Percentiles rank a stretch among this genome's conserved stretches.
Conservation (phyloP, 208 protist genomes). For the Leishmania gerbilli region DNA sequence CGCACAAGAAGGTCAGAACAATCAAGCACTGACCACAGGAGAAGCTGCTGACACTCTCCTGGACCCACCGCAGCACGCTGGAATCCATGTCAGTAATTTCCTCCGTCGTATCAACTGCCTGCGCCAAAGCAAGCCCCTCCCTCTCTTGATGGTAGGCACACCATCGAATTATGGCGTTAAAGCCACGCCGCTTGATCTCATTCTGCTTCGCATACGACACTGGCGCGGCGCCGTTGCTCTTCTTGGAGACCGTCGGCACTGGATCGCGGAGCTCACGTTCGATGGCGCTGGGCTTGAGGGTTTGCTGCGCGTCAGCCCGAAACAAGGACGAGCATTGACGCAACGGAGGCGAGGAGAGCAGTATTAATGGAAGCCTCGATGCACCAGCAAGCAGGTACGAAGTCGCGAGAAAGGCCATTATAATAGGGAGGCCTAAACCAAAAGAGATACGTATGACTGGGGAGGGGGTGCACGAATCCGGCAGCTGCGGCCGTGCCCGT, state of each 20-base stretch:
- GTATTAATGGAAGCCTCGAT: conserved; percentile 25
- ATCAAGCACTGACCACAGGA: conserved; percentile 80
- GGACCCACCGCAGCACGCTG: conserved; percentile 63
- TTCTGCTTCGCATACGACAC: conserved; percentile 19
- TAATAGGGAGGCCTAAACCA: no score
- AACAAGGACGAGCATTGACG: conserved; percentile 23
- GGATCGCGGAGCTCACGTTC: conserved; percentile 4
- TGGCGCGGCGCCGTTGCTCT: not conserved
- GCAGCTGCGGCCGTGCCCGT: not conserved
- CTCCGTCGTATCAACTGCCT: not conserved
- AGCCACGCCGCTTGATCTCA: conserved; percentile 53
- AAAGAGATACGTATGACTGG: not conserved
- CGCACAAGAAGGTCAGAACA: conserved; percentile 68
- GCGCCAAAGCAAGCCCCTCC: not conserved
- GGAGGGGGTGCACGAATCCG: not conserved
- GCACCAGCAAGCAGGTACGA: conserved; percentile 1
- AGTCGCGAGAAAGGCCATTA: conserved; percentile 13
- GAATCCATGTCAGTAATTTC: conserved; percentile 32
- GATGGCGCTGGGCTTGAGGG: conserved; percentile 1
- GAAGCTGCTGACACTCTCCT: conserved; percentile 35
- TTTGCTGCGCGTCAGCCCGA: not conserved
- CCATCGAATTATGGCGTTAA: conserved; percentile 68
- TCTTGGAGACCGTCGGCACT: not conserved
- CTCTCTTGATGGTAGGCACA: conserved; percentile 64
- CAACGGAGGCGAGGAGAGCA: conserved; percentile 20